phyloP scores from a whole-genome alignment of 2,329 filamentous ascomycete species.

The Phyllosticta paracitricarpa region DNA sequence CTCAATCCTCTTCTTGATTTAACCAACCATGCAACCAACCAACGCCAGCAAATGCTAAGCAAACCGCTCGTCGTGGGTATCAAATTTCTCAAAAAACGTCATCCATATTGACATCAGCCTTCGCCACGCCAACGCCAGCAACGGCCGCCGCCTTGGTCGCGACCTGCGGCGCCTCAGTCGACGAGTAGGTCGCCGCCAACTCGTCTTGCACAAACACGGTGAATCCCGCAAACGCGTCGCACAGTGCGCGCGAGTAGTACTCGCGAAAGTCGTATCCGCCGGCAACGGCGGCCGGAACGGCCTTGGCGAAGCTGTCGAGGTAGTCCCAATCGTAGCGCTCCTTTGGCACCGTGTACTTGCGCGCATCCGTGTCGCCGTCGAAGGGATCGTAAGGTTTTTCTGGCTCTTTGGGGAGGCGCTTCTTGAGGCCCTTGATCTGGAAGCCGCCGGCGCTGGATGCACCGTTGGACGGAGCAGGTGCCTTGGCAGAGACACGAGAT shows the following conservation, averaged over 20 bases:
- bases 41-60: background rate
- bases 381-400: slow-evolving; percentile 83
- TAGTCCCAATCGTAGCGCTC: slow-evolving; percentile 65
- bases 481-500: slow-evolving; percentile 2
- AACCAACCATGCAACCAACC: background rate
- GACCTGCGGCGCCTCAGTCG: slow-evolving; percentile 22
- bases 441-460: slow-evolving; percentile 23
- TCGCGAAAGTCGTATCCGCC: slow-evolving; percentile 78
- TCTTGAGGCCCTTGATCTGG: slow-evolving; percentile 72
- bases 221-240: slow-evolving; percentile 82
- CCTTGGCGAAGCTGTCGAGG: slow-evolving; percentile 57
- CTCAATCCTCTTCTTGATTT: no score
- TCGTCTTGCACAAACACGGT: slow-evolving; percentile 83
- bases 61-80: slow-evolving; percentile 1
- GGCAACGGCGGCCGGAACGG: slow-evolving; percentile 47
- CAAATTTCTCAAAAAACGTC: slow-evolving; percentile 27
- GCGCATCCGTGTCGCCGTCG: slow-evolving; percentile 58
- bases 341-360: slow-evolving; percentile 58
- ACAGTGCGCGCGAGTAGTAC: slow-evolving; percentile 70
- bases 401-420: slow-evolving; percentile 47
- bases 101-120: slow-evolving; percentile 35
- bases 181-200: slow-evolving; percentile 20
- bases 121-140: slow-evolving; percentile 42
- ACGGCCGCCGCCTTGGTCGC: slow-evolving; percentile 37
- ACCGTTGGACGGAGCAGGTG: slow-evolving; percentile 17